phyloP scores from a whole-genome alignment of 2,329 filamentous ascomycete species.

The Colletotrichum shisoi region DNA sequence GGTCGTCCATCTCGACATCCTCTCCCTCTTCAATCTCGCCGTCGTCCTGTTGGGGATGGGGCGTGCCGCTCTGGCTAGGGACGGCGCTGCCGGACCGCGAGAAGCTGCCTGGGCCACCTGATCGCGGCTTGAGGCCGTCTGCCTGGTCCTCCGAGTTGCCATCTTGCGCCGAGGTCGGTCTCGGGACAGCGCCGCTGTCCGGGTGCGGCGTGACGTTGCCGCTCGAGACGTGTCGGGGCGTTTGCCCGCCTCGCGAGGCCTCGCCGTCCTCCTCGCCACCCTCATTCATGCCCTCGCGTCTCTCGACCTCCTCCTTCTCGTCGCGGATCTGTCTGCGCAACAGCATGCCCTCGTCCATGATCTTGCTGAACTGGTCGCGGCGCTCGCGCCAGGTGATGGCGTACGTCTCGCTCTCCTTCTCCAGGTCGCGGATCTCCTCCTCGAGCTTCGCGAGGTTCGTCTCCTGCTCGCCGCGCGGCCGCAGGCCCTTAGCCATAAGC shows the following conservation, averaged over 20 bases:
- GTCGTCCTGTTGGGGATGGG: slow-evolving; percentile 45
- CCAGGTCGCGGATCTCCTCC: slow-evolving; percentile 85
- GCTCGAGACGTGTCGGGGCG: slow-evolving; percentile 59
- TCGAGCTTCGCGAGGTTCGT: slow-evolving; percentile 81
- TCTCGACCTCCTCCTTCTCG: slow-evolving; percentile 93
- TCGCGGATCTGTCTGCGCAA: slow-evolving; percentile 86
- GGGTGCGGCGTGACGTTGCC: slow-evolving; percentile 61
- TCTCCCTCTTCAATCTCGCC: slow-evolving; percentile 56
- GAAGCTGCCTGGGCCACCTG: slow-evolving; percentile 25
- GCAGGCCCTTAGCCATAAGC: slow-evolving; percentile 62
- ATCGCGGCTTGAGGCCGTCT: slow-evolving; percentile 43
- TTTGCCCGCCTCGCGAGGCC: slow-evolving; percentile 56
- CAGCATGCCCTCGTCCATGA: slow-evolving; percentile 90
- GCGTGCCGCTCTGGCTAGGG: slow-evolving; percentile 51
- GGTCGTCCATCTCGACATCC: slow-evolving; percentile 68
- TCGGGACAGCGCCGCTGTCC: slow-evolving; percentile 52
- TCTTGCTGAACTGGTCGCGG: slow-evolving; percentile 83
- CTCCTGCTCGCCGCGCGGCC: slow-evolving; percentile 83
- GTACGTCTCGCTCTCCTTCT: slow-evolving; percentile 83
- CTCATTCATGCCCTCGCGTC: slow-evolving; percentile 81
- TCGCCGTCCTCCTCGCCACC: slow-evolving; percentile 69
- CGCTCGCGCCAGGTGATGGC: slow-evolving; percentile 84
- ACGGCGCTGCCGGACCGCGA: slow-evolving; percentile 53
- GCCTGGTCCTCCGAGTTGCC: slow-evolving; percentile 46
- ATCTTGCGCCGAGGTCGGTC: slow-evolving; percentile 45